Evolutionary conservation across 2,329 filamentous ascomycete genomes (phyloP), one percentile per base, ranked within the genome.

Genomic region (Penicillium sp.): DNA sequence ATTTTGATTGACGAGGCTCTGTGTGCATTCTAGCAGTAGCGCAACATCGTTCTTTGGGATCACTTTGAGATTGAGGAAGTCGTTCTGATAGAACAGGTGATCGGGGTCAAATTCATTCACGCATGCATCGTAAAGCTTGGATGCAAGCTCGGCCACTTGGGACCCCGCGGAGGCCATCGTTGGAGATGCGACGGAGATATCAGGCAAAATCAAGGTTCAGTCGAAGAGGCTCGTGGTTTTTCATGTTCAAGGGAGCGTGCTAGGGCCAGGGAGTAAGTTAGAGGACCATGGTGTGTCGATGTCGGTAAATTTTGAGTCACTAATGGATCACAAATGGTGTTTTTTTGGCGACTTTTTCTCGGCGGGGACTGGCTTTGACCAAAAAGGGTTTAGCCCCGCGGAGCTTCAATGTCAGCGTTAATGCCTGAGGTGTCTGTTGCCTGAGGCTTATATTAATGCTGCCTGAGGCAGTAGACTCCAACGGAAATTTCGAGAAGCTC

Each of bases 401-500:
- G 21, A 55, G 50, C 40, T 50, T 41, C 39, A 33, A 27, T 57
- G 54, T 53, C 49, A 57, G 54, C 41, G 36, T 44, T 25, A 5
- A 48, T 25, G 49, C 53, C 50, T 61, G 34, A 62, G 44, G 55
- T 55, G 27, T 29, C 25, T 15, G 1, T 29, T 43, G 48, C 53
- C 40, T 38, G 19, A 56, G 43, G 44, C 43, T 52, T 23, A 57
- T 34, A 29, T 7, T 6, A 13, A 10, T 41, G 0, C 6, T 61
- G 68, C 70, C 70, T 70, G 43, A 70, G 67, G 67, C 62, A 51
- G 16, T 53, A 49, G 55, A 49, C 34, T 43, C 41, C 50, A 50
- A 60, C 70, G 71, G 75, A 77, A 77, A 77, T 77, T 77, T 77
- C 75, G 72, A 77, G 75, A 77, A 77, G 71, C 71, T 73, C 68